These are phyloP conservation scores for Solanum lycopersicoides DNA, from an alignment of 257 asterid species.

Conservation along the genomic window DNA sequence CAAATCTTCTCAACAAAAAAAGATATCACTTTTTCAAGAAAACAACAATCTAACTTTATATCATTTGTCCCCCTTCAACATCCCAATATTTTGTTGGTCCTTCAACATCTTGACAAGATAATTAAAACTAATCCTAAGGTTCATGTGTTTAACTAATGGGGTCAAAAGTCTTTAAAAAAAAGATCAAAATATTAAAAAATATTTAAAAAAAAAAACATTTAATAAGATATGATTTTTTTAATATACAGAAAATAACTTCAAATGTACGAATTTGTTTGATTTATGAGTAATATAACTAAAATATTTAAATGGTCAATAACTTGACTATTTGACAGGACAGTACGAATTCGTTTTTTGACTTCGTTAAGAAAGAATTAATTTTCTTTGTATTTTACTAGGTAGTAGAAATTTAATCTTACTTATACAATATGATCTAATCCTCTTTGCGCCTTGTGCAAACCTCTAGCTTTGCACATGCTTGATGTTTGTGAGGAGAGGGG, in stretches of 20 bases:
- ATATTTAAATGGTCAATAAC: rapidly evolving
- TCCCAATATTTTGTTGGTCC: neutral
- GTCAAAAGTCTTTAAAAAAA: neutral
- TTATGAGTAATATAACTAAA: too few relatives aligned
- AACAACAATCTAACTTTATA: neutral
- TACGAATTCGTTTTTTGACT: rapidly evolving
- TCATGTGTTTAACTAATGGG: neutral
- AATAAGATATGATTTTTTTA: too few relatives aligned
- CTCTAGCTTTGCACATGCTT: neutral
- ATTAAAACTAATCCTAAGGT: neutral
- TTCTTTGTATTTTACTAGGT: rapidly evolving
- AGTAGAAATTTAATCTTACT: neutral
- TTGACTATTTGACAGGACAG: too few relatives aligned
- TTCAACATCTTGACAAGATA: neutral
- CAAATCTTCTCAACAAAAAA: neutral
- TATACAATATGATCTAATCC: neutral
- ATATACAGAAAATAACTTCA: too few relatives aligned
- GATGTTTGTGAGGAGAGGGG: neutral
- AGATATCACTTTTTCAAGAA: neutral
- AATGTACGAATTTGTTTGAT: too few relatives aligned
- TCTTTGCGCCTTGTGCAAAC: neutral
- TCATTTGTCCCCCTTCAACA: neutral
- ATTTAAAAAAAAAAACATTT: too few relatives aligned
- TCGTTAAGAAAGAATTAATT: too few relatives aligned
- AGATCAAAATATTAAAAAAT: too few relatives aligned